Percentiles rank a stretch among this genome's conserved stretches.
These are phyloP conservation scores for Penicillium sp. DNA, from an alignment of 2,329 filamentous ascomycete species.

Conservation along the genomic window DNA sequence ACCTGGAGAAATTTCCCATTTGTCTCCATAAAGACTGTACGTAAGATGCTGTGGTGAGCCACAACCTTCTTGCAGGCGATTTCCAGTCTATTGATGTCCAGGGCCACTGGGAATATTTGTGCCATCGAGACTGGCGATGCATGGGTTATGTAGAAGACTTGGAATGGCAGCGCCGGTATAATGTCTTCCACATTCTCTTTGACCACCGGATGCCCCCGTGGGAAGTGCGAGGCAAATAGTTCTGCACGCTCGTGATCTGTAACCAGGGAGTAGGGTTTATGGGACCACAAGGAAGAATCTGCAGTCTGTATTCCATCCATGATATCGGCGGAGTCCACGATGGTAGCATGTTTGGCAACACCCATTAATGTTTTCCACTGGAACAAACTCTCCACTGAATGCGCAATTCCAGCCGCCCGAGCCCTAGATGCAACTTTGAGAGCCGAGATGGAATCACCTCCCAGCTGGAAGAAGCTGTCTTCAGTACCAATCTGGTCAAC, in stretches of 20 bases:
- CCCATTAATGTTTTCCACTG: slow-evolving; percentile 5
- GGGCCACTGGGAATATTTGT: neutral
- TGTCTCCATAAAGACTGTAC: slow-evolving; percentile 4
- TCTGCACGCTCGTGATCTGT: neutral
- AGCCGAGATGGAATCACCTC: slow-evolving; percentile 11
- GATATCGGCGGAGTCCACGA: neutral
- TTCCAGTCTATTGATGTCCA: neutral
- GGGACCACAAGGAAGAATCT: neutral
- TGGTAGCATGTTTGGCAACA: neutral
- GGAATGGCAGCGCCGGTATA: neutral
- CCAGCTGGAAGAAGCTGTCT: slow-evolving; percentile 12
- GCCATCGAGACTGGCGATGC: neutral
- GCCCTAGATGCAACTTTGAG: slow-evolving; percentile 4
- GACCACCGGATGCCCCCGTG: neutral
- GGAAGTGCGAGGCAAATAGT: neutral
- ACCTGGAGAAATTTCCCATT: slow-evolving; percentile 6
- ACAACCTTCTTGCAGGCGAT: neutral
- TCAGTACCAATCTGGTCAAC: neutral
- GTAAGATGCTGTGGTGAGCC: slow-evolving; percentile 9
- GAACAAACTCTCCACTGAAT: slow-evolving; percentile 6
- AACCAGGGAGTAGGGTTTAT: neutral
- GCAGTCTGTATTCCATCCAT: neutral
- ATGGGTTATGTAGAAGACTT: neutral
- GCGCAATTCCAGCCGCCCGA: neutral
- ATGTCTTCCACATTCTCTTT: neutral